Evolutionary conservation across 2,329 filamentous ascomycete genomes (phyloP).

Genomic region (Colletotrichum sp.): DNA sequence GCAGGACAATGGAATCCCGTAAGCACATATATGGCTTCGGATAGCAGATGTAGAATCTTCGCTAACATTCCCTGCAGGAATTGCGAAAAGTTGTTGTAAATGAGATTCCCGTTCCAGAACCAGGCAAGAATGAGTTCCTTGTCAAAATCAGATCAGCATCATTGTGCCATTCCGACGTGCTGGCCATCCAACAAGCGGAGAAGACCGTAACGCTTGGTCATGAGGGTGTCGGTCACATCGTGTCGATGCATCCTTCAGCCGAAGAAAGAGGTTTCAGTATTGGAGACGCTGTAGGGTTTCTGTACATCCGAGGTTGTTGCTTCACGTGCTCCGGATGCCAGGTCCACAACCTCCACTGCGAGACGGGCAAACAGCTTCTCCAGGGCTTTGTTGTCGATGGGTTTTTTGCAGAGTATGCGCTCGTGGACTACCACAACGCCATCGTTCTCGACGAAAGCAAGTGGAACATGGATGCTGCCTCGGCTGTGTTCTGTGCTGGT

Average conservation of each 20-base stretch:
- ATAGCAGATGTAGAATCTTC: not conserved
- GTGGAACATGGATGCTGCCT: conserved; percentile 35
- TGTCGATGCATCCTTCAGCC: conserved; percentile 38
- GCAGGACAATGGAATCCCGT: conserved; percentile 26
- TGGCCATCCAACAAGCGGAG: conserved; percentile 28
- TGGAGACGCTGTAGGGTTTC: conserved; percentile 50
- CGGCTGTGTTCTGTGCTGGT: conserved; percentile 55
- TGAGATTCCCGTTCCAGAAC: conserved; percentile 46
- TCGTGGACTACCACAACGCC: conserved; percentile 49
- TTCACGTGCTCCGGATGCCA: conserved; percentile 52
- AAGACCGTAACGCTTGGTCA: conserved; percentile 40
- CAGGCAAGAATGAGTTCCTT: conserved; percentile 43
- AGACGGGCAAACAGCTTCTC: conserved; percentile 40
- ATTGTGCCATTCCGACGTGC: conserved; percentile 37
- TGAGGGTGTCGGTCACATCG: conserved; percentile 50
- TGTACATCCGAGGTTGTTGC: conserved; percentile 50
- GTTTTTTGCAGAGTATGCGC: conserved; percentile 52
- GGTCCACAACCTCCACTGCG: conserved; percentile 46
- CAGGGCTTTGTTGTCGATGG: conserved; percentile 49
- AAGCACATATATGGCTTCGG: not conserved
- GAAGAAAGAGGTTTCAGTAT: conserved; percentile 42
- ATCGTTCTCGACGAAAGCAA: conserved; percentile 41
- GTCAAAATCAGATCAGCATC: conserved; percentile 39
- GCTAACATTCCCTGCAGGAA: conserved; percentile 10
- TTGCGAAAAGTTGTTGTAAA: conserved; percentile 39